A percentile compares a stretch with the other conserved stretches of the same genome.
phyloP scores from a whole-genome alignment of 768 basidiomycete species.

The Lyophyllum semitale region DNA sequence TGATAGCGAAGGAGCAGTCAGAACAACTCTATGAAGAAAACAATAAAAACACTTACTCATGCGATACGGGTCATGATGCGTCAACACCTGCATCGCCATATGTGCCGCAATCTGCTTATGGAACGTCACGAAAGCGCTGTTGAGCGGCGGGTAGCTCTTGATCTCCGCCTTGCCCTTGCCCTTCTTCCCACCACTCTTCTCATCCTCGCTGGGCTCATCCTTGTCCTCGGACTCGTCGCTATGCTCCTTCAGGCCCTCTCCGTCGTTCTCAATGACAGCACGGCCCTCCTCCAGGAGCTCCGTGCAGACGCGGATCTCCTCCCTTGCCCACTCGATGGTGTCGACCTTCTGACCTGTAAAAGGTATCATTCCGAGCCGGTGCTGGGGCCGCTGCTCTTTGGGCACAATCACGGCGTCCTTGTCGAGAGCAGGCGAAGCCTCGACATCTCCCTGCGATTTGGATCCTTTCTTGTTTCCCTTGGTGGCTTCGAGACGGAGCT shows the following conservation, averaged over 20 bases:
- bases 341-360: slow-evolving; percentile 89
- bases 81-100: slow-evolving; percentile 72
- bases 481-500: slow-evolving; percentile 59
- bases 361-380: slow-evolving; percentile 63
- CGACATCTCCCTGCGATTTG: slow-evolving; percentile 19
- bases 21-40: background rate
- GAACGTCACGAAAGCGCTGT: slow-evolving; percentile 87
- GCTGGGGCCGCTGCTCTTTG: slow-evolving; percentile 71
- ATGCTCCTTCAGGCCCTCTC: slow-evolving; percentile 23
- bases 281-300: slow-evolving; percentile 54
- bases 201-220: slow-evolving; percentile 1
- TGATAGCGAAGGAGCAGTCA: slow-evolving; percentile 12
- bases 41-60: slow-evolving; percentile 52
- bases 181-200: slow-evolving; percentile 8
- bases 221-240: slow-evolving; percentile 6
- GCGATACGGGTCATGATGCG: slow-evolving; percentile 80
- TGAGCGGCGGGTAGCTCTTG: slow-evolving; percentile 56
- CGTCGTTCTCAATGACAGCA: slow-evolving; percentile 31
- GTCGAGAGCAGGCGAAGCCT: slow-evolving; percentile 22
- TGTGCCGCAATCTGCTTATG: slow-evolving; percentile 92
- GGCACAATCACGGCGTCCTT: slow-evolving; percentile 50
- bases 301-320: slow-evolving; percentile 65
- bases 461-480: slow-evolving; percentile 44
- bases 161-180: slow-evolving; percentile 17
- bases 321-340: slow-evolving; percentile 85